These are phyloP conservation scores for Auricularia auricula-judae DNA, from an alignment of 768 basidiomycete species.

Conservation along the genomic window DNA sequence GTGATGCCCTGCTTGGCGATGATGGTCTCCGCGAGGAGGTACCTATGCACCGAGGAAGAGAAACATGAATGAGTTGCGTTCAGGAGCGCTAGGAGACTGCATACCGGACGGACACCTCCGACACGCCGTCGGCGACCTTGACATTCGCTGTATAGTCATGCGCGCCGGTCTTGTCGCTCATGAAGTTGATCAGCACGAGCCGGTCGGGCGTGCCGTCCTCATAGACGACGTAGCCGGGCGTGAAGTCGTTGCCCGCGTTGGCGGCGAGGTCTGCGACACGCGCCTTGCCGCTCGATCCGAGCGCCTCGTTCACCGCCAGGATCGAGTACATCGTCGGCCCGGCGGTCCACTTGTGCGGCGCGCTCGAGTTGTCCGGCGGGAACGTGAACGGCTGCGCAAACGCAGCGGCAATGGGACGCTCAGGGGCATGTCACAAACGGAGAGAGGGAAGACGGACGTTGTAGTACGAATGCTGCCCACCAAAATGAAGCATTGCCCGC, in stretches of 20 bases:
- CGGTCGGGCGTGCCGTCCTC: conserved; percentile 53
- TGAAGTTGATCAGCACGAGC: conserved; percentile 63
- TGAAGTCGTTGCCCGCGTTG: conserved; percentile 38
- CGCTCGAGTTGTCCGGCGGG: conserved; percentile 41
- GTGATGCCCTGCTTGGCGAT: conserved; percentile 45
- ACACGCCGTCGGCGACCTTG: conserved; percentile 32
- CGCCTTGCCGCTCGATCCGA: conserved; percentile 54
- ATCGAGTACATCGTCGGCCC: conserved; percentile 67
- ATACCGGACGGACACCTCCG: conserved; percentile 10
- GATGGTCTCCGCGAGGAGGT: conserved; percentile 47
- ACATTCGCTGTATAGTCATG: conserved; percentile 44
- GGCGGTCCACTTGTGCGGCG: conserved; percentile 58
- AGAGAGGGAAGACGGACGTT: conserved; percentile 32
- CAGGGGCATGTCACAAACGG: background rate
- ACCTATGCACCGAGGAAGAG: conserved; percentile 24
- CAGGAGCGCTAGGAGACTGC: conserved; percentile 14
- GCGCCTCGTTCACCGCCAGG: conserved; percentile 55
- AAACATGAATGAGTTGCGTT: conserved; percentile 25
- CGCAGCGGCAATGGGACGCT: background rate
- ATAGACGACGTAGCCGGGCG: conserved; percentile 64
- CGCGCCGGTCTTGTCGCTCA: conserved; percentile 46
- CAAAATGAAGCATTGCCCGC: conserved; percentile 41
- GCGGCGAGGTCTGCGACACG: conserved; percentile 57
- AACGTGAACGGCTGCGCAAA: conserved; percentile 27
- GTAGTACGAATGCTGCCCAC: conserved; percentile 54